Percentiles rank a stretch among this genome's conserved stretches.
Conservation (phyloP, 1,139 yeast species). For the Suzukiozyma palmioleophila region DNA sequence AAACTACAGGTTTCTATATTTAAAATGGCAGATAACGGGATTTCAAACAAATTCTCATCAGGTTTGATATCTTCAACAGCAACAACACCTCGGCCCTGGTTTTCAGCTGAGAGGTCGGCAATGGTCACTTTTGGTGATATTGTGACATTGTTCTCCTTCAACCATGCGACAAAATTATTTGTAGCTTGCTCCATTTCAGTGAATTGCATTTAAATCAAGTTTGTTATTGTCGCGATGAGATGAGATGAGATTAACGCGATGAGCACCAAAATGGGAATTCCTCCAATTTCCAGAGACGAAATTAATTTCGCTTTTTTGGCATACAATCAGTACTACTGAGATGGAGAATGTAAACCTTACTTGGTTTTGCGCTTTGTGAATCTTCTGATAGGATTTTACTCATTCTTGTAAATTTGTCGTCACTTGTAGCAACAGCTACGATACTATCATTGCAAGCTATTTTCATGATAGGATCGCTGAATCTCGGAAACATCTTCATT, state of each 20-base stretch:
- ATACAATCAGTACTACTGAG: constrained; percentile 2
- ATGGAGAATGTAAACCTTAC: constrained; percentile 3
- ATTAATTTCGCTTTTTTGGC: constrained; percentile 4
- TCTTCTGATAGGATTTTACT: neutral
- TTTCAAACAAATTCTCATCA: constrained; percentile 61
- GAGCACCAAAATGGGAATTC: neutral
- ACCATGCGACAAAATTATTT: constrained; percentile 49
- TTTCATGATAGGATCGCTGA: constrained; percentile 14
- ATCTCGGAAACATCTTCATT: constrained; percentile 52
- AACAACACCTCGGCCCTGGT: constrained; percentile 77
- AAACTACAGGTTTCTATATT: constrained; percentile 56
- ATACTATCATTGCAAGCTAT: constrained; percentile 14
- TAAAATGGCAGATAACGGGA: constrained; percentile 59
- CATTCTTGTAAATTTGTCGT: constrained; percentile 46
- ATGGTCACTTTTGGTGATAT: constrained; percentile 56
- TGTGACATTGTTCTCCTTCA: constrained; percentile 36
- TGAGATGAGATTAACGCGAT: neutral
- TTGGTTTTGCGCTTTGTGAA: neutral
- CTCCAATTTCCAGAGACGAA: too few relatives aligned
- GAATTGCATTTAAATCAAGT: constrained; percentile 3
- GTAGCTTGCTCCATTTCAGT: constrained; percentile 23
- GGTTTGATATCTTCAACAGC: constrained; percentile 56
- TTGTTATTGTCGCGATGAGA: neutral
- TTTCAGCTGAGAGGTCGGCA: constrained; percentile 50
- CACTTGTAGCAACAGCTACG: constrained; percentile 62